phyloP scores from a whole-genome alignment of 73 alveolate genomes.

The Tetrahymena borealis region DNA sequence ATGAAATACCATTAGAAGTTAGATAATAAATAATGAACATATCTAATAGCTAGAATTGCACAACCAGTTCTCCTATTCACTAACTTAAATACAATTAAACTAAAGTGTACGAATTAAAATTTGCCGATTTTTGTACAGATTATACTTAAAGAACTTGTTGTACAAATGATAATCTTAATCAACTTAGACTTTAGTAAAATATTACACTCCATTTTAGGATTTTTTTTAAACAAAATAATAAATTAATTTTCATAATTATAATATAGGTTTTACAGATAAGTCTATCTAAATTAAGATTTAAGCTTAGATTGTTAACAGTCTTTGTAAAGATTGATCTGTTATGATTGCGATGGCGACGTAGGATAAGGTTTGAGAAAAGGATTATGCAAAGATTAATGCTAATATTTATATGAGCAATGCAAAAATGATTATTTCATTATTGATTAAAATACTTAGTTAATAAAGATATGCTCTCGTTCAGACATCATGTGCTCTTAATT shows the following conservation, averaged over 20 bases:
- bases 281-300: background rate
- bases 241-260: background rate
- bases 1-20: background rate
- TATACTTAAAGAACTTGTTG: background rate
- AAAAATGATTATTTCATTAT: background rate
- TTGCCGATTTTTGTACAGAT: background rate
- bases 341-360: background rate
- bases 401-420: background rate
- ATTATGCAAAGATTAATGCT: background rate
- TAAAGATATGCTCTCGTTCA: background rate
- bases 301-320: background rate
- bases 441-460: background rate
- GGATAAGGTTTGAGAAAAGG: background rate
- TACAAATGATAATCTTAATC: background rate
- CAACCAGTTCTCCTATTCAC: background rate
- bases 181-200: background rate
- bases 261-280: background rate
- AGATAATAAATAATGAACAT: background rate
- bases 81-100: background rate
- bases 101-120: background rate
- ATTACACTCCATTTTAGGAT: background rate
- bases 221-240: background rate
- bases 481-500: background rate
- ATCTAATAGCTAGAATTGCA: background rate
- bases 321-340: background rate